Percentiles rank a stretch among this genome's conserved stretches.
phyloP scores from a whole-genome alignment of 371 early-diverging fungal genomes.

The Rhizopus microsporus region DNA sequence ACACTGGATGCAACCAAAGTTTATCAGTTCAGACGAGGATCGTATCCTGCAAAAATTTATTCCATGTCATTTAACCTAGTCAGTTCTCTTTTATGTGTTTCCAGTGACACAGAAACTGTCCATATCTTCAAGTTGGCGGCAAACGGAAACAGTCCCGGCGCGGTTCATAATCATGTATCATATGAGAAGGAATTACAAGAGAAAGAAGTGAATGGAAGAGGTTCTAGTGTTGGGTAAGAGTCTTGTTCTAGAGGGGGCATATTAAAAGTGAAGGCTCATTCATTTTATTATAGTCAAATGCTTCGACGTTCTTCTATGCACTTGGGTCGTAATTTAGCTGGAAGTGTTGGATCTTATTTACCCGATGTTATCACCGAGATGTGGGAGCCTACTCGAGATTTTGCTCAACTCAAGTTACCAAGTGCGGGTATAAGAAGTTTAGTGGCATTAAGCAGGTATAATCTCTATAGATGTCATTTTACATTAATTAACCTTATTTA shows the following conservation, averaged over 20 bases:
- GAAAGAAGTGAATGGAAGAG: constrained; percentile 16
- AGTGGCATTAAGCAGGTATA: constrained; percentile 75
- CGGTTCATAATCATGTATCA: constrained; percentile 4
- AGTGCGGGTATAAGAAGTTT: constrained; percentile 79
- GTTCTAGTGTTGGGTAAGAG: constrained; percentile 29
- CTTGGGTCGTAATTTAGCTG: constrained; percentile 65
- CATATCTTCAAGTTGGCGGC: constrained; percentile 86
- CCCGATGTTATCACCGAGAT: constrained; percentile 89
- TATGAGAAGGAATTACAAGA: constrained; percentile 7
- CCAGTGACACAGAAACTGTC: constrained; percentile 94
- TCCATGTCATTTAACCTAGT: constrained; percentile 88
- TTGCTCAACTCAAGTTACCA: constrained; percentile 89
- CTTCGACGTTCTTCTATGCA: constrained; percentile 64
- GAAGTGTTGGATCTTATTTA: constrained; percentile 79
- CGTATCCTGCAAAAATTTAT: constrained; percentile 88
- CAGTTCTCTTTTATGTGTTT: constrained; percentile 81
- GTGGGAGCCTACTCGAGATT: constrained; percentile 94
- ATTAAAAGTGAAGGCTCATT: neutral
- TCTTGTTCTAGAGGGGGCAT: neutral
- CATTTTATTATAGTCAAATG: constrained; percentile 31
- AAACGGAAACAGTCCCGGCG: constrained; percentile 13
- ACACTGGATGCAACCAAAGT: constrained; percentile 86
- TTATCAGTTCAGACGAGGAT: constrained; percentile 94
- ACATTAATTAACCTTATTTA: too few species aligned
- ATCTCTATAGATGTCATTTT: neutral